Evolutionary conservation across 2,329 filamentous ascomycete genomes (phyloP).

Genomic region (Xylaria sp.): DNA sequence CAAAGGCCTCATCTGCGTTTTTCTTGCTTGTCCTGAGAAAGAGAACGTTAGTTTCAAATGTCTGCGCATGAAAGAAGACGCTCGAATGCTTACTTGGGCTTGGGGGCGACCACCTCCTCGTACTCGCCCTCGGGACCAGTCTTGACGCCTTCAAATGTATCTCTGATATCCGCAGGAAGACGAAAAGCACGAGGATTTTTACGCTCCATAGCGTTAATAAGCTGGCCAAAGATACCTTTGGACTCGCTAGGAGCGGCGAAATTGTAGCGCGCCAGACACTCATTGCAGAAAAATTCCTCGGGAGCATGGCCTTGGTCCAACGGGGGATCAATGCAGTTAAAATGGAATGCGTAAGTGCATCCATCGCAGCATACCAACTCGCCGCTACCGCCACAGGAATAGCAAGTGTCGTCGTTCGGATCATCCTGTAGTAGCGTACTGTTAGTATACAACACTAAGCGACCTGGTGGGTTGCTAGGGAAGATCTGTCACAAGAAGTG

Average conservation of each 20-base stretch:
- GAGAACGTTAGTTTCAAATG: constrained; percentile 29
- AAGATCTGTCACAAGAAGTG: constrained; percentile 37
- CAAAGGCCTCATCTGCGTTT: constrained; percentile 57
- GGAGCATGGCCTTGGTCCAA: constrained; percentile 58
- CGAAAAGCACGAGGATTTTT: constrained; percentile 67
- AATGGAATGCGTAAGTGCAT: constrained; percentile 85
- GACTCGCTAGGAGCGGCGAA: constrained; percentile 39
- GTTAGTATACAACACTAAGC: constrained; percentile 33
- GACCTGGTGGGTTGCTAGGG: constrained; percentile 27
- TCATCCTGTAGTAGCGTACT: constrained; percentile 53
- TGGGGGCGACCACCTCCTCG: constrained; percentile 55
- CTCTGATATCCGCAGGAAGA: constrained; percentile 65
- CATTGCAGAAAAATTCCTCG: constrained; percentile 81
- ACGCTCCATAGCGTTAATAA: constrained; percentile 61
- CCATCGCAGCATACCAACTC: constrained; percentile 90
- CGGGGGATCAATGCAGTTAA: constrained; percentile 79
- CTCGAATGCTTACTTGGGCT: constrained; percentile 51
- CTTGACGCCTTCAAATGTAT: constrained; percentile 73
- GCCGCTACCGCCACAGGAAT: constrained; percentile 76
- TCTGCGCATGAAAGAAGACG: background rate
- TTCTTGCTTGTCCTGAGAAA: constrained; percentile 42
- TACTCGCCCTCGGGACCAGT: constrained; percentile 76
- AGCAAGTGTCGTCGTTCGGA: constrained; percentile 75
- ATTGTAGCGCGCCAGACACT: constrained; percentile 52
- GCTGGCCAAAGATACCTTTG: constrained; percentile 54